Evolutionary conservation across 2,329 filamentous ascomycete genomes (phyloP).

Genomic region (Ilyonectria mors-panacis): DNA sequence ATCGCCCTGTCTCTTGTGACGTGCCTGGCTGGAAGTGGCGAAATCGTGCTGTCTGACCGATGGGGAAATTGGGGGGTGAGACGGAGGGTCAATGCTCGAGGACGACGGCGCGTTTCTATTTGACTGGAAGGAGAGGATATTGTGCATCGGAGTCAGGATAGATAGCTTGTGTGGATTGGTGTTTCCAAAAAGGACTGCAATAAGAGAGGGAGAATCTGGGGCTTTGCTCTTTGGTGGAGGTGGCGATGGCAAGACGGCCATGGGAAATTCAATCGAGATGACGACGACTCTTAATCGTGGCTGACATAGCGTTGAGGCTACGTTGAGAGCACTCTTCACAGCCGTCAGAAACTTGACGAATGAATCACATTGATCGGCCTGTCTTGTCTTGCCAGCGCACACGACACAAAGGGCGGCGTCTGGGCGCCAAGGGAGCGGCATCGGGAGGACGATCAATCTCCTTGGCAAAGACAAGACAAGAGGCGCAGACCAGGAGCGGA

Average conservation of each 20-base stretch:
- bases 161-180: neutral
- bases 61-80: conserved; percentile 13
- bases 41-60: conserved; percentile 19
- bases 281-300: neutral
- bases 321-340: neutral
- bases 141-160: conserved; percentile 8
- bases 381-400: neutral
- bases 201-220: neutral
- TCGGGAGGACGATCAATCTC: neutral
- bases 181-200: neutral
- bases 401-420: neutral
- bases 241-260: neutral
- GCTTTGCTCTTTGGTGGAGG: neutral
- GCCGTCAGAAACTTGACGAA: neutral
- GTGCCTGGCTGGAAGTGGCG: neutral
- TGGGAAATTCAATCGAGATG: neutral
- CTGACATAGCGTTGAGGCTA: neutral
- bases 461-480: neutral
- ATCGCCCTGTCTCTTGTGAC: conserved; percentile 12
- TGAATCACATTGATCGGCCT: neutral
- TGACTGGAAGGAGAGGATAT: neutral
- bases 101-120: conserved; percentile 13
- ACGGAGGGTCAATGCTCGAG: conserved; percentile 2
- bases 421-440: neutral
- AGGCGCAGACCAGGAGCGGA: neutral